These are phyloP conservation scores for Ogataea haglerorum DNA, from an alignment of 805 yeast genomes.

Conservation along the genomic window DNA sequence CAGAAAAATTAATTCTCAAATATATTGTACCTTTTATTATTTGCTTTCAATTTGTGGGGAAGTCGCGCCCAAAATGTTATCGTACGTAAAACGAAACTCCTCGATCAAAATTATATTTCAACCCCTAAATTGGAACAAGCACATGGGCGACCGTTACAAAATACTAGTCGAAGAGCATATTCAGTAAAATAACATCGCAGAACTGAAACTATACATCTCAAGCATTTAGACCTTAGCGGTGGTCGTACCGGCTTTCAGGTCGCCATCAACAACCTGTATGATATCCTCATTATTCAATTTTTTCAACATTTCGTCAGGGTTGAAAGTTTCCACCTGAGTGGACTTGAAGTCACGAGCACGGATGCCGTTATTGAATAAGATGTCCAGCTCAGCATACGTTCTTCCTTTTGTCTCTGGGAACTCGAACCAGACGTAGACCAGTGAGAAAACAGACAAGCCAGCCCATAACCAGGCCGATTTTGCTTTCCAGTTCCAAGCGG, in stretches of 20 bases:
- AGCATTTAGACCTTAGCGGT: background rate
- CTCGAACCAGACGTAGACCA: background rate
- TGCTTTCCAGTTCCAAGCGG: constrained; percentile 4
- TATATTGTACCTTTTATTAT: too few species aligned
- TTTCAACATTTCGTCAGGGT: background rate
- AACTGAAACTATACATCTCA: too few species aligned
- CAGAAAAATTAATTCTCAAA: too few species aligned
- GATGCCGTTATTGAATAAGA: background rate
- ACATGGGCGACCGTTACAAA: too few species aligned
- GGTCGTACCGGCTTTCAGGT: background rate
- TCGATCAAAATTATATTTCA: too few species aligned
- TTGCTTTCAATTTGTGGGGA: background rate
- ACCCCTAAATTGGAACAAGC: too few species aligned
- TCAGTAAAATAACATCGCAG: too few species aligned
- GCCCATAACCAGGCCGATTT: constrained; percentile 1
- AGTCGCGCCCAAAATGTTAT: background rate
- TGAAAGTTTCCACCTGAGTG: constrained; percentile 1
- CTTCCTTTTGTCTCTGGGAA: constrained; percentile 2
- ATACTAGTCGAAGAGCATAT: too few species aligned
- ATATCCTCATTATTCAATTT: background rate
- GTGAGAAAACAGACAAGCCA: background rate
- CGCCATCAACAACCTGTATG: background rate
- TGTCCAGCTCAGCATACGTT: constrained; percentile 2
- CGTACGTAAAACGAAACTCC: too few species aligned
- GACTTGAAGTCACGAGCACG: background rate